Base-by-base conservation (phyloP, 139 green algal species). In the Haematococcus lacustris region DNA sequence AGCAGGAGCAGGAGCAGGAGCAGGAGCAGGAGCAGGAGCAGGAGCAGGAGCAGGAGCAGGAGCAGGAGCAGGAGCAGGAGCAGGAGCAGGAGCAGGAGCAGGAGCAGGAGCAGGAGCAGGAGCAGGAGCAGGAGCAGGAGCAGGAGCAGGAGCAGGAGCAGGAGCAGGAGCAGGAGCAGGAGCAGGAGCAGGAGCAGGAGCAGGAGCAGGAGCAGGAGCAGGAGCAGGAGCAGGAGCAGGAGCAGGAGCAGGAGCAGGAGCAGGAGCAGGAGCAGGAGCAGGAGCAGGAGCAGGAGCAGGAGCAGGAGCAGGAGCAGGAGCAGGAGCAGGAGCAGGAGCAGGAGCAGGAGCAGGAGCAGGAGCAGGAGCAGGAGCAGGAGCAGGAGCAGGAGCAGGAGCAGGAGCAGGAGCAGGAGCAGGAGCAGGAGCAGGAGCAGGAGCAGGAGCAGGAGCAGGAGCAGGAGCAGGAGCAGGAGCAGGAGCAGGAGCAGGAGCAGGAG, bases 251-350 rank as follows among this genome's bases (percentile, higher is more conserved):
- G 41, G 26, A 63, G 9, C 57, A 70, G n/a, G 28, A 70, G 28
- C 6, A 35, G 26, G 7, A 41, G 66, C 35, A 51, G 66, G 25
- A 51, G 37, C 6, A 50, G 64, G 6, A 43, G 32, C 35, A 43
- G 64, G 35, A 71, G 37, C 66, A 57, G 37, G 35, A 71, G 66
- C 2, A 71, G 66, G 35, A 71, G 66, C 66, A 71, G 66, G 35
- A 71, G 21, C 66, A 30, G 6, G 21, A 40, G 50, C 50, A 60
- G 50, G 50, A 60, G 50, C 21, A 60, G 50, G 50, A 60, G 50
- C 21, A 21, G 50, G 50, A 60, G 50, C 21, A 21, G 50, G 50
- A 60, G 50, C 21, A 21, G 50, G 50, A 60, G 50, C 21, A 60
- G 50, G 21, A 60, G 50, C 21, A 60, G 50, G 21, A 60, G 50